Evolutionary conservation across 2,329 filamentous ascomycete genomes (phyloP).

Genomic region (Akanthomyces uredinophilus): DNA sequence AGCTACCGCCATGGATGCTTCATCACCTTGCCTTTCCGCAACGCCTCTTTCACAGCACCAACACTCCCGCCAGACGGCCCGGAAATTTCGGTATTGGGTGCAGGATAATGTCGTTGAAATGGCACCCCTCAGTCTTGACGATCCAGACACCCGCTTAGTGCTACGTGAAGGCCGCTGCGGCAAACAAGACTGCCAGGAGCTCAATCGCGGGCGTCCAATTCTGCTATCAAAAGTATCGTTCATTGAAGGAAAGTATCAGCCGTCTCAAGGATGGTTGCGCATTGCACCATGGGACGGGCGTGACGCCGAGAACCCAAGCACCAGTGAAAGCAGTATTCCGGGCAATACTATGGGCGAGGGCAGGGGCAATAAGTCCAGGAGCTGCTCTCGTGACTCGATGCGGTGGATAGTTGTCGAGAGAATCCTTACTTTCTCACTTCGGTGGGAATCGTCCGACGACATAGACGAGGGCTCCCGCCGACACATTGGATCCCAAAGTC

Average conservation of each 20-base stretch:
- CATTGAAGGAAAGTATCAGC: conserved; percentile 30
- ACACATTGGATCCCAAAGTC: not conserved
- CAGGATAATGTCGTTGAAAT: conserved; percentile 34
- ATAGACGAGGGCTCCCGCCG: conserved; percentile 4
- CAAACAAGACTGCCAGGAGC: conserved; percentile 29
- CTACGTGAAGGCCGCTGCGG: conserved; percentile 32
- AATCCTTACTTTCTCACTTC: conserved; percentile 33
- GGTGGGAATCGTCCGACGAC: conserved; percentile 24
- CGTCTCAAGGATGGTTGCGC: conserved; percentile 27
- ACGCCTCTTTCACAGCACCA: conserved; percentile 3
- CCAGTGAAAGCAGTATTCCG: not conserved
- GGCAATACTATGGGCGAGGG: not conserved
- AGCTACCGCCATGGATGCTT: not conserved
- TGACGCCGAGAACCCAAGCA: not conserved
- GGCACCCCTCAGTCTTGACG: conserved; percentile 29
- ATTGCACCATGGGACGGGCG: conserved; percentile 27
- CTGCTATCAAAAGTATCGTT: conserved; percentile 36
- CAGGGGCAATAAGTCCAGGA: not conserved
- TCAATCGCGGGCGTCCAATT: conserved; percentile 31
- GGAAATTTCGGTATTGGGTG: conserved; percentile 36
- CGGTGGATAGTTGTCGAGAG: conserved; percentile 35
- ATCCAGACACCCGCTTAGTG: conserved; percentile 30
- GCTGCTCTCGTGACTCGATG: conserved; percentile 23
- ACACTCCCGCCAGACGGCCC: conserved; percentile 29
- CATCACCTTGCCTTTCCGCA: not conserved